Evolutionary conservation across 495 filamentous ascomycete species (phyloP).

Genomic region (Hypomontagnella submonticulosa): DNA sequence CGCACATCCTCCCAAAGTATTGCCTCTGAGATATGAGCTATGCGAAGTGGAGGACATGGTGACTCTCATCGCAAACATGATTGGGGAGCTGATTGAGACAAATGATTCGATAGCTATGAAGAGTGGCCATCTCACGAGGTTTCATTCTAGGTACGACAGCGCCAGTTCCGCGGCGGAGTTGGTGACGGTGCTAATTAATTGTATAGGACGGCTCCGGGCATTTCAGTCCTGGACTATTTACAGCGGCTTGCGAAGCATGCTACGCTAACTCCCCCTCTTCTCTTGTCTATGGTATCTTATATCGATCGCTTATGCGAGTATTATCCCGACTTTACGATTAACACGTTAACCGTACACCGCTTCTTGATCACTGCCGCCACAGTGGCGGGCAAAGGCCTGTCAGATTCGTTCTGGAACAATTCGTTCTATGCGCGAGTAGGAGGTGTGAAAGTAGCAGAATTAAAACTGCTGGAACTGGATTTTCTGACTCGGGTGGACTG

Average conservation of each 20-base stretch:
- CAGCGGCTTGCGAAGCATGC: slow-evolving; percentile 93
- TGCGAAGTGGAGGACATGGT: slow-evolving; percentile 87
- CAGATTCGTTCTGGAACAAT: slow-evolving; percentile 98
- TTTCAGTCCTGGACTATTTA: slow-evolving; percentile 92
- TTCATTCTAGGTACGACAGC: slow-evolving; percentile 83
- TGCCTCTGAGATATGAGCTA: slow-evolving; percentile 81
- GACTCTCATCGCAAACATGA: slow-evolving; percentile 91
- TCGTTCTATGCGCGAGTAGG: slow-evolving; percentile 93
- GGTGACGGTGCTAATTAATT: slow-evolving; percentile 38
- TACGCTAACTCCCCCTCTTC: slow-evolving; percentile 88
- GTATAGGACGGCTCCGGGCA: slow-evolving; percentile 84
- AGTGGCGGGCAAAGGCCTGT: slow-evolving; percentile 94
- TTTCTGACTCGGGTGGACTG: slow-evolving; percentile 92
- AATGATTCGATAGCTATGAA: slow-evolving; percentile 90
- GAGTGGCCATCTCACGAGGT: slow-evolving; percentile 86
- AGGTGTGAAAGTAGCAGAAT: slow-evolving; percentile 85
- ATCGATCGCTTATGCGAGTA: slow-evolving; percentile 94
- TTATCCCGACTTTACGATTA: slow-evolving; percentile 94
- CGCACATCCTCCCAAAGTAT: slow-evolving; percentile 64
- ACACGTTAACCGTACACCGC: slow-evolving; percentile 92
- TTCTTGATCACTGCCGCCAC: slow-evolving; percentile 96
- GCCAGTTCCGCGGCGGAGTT: not conserved
- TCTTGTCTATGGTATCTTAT: slow-evolving; percentile 99
- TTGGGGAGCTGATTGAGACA: slow-evolving; percentile 89
- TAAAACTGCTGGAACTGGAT: slow-evolving; percentile 93